These are phyloP conservation scores for Ceratocystis colombiana DNA, from an alignment of 2,329 filamentous ascomycete genomes.

Conservation along the genomic window DNA sequence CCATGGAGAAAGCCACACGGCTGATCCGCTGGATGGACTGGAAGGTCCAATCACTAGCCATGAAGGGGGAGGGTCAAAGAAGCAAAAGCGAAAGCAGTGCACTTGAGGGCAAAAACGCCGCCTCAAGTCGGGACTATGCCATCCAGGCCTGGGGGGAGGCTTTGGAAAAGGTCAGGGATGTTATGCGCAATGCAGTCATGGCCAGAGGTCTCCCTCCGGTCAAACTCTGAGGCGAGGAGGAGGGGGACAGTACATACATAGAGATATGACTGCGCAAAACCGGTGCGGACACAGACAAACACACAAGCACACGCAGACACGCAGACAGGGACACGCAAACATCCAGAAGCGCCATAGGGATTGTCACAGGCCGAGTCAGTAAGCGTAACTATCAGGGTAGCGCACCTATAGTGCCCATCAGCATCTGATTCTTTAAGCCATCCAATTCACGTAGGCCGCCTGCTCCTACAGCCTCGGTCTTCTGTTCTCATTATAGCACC, in stretches of 20 bases:
- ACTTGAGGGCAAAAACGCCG: conserved; percentile 30
- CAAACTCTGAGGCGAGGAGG: conserved; percentile 3
- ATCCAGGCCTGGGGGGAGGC: conserved; percentile 39
- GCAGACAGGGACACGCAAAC: background rate
- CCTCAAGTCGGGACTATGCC: background rate
- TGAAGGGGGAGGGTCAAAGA: background rate
- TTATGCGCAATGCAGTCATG: conserved; percentile 46
- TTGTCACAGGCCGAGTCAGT: conserved; percentile 41
- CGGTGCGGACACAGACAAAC: too few species aligned
- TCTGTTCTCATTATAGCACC: conserved; percentile 49
- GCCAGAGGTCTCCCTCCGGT: conserved; percentile 41
- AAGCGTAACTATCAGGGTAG: conserved; percentile 37
- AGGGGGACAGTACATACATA: background rate
- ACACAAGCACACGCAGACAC: too few species aligned
- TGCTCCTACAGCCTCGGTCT: conserved; percentile 35
- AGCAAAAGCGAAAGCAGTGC: conserved; percentile 33
- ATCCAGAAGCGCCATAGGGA: conserved; percentile 27
- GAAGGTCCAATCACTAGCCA: conserved; percentile 34
- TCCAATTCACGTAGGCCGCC: conserved; percentile 40
- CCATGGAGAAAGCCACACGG: conserved; percentile 63
- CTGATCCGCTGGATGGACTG: conserved; percentile 59
- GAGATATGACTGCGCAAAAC: too few species aligned
- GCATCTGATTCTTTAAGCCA: conserved; percentile 36
- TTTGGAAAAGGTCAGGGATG: conserved; percentile 37
- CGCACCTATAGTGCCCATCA: conserved; percentile 42